Conservation (phyloP, 2,329 filamentous ascomycete species). For the Cordyceps tenuipes region DNA sequence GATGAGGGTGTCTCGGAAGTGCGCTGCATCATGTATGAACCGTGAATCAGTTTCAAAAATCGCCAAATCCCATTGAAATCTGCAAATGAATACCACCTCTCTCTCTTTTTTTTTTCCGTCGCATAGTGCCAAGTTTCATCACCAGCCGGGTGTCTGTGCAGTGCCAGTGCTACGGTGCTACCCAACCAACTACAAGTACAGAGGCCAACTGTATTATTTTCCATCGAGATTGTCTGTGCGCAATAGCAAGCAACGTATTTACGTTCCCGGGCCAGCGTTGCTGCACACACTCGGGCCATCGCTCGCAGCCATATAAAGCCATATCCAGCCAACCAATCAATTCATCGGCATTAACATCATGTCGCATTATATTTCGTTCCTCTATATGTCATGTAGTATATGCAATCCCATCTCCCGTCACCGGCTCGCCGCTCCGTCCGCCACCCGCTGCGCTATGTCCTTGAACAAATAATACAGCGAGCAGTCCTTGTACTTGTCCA, state of each 20-base stretch:
- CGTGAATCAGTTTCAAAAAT: too few species aligned
- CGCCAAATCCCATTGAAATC: not conserved
- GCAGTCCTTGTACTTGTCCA: slow-evolving; percentile 65
- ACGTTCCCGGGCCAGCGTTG: not conserved
- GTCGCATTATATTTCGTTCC: not conserved
- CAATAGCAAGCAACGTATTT: not conserved
- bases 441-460: slow-evolving; percentile 46
- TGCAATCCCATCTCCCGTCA: not conserved
- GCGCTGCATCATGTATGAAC: too few species aligned
- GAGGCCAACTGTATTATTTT: not conserved
- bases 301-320: too few species aligned
- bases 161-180: not conserved
- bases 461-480: slow-evolving; percentile 62
- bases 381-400: not conserved
- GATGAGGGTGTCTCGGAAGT: too few species aligned
- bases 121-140: not conserved
- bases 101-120: not conserved
- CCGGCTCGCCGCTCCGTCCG: slow-evolving; percentile 17
- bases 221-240: not conserved
- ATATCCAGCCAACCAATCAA: too few species aligned
- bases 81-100: not conserved
- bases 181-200: not conserved
- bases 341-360: not conserved
- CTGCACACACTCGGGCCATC: too few species aligned
- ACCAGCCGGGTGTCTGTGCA: not conserved